phyloP scores from a whole-genome alignment of 495 filamentous ascomycete genomes.

The Penicillium manginii region DNA sequence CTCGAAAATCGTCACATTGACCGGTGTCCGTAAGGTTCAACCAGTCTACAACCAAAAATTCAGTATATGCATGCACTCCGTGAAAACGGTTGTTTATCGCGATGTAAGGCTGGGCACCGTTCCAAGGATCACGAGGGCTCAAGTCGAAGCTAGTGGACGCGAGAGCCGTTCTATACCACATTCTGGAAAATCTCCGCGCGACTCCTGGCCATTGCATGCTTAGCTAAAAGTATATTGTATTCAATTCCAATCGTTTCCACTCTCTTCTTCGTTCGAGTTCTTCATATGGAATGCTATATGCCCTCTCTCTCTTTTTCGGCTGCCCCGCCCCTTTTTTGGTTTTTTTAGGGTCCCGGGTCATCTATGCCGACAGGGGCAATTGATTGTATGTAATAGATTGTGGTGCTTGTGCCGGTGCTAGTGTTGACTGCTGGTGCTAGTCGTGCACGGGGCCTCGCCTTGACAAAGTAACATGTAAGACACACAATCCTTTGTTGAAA shows the following conservation, averaged over 20 bases:
- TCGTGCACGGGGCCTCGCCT: too few relatives aligned
- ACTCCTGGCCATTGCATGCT: constrained; percentile 7
- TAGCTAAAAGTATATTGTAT: constrained; percentile 26
- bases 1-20: not conserved
- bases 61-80: not conserved
- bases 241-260: not conserved
- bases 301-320: not conserved
- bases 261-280: not conserved
- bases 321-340: not conserved
- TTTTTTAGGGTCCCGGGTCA: constrained; percentile 8
- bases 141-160: constrained; percentile 19
- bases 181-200: constrained; percentile 33
- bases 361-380: constrained; percentile 12
- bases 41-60: not conserved
- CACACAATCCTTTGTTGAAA: not conserved
- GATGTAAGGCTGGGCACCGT: not conserved
- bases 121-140: not conserved
- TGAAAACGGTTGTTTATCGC: not conserved
- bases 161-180: constrained; percentile 26
- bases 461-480: not conserved
- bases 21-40: not conserved
- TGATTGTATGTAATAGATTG: too few relatives aligned
- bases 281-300: constrained; percentile 4
- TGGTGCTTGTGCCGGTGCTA: not conserved
- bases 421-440: too few relatives aligned